Evolutionary conservation across 495 filamentous ascomycete genomes (phyloP).

Genomic region (Cercophora sp.): DNA sequence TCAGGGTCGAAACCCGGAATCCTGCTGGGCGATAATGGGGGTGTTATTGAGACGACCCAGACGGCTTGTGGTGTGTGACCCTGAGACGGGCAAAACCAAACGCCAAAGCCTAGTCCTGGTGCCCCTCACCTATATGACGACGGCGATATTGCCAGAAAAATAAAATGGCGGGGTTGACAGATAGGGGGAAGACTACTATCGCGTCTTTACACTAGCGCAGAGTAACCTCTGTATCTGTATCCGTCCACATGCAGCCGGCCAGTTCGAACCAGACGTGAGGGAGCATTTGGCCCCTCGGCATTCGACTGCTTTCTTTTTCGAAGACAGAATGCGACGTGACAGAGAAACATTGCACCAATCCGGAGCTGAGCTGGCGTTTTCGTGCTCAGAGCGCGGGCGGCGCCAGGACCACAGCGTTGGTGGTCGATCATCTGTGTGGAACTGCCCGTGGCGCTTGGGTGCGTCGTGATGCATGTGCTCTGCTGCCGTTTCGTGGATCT

Average conservation of each 20-base stretch:
- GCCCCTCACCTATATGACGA: slow-evolving; percentile 4
- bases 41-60: slow-evolving; percentile 8
- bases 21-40: slow-evolving; percentile 8
- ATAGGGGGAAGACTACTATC: neutral
- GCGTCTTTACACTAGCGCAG: too few relatives aligned
- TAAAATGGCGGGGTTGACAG: neutral
- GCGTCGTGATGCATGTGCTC: slow-evolving; percentile 3
- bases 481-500: slow-evolving; percentile 15
- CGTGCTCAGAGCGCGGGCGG: neutral
- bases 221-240: too few relatives aligned
- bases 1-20: neutral
- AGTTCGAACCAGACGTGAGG: too few relatives aligned
- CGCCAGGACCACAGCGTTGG: neutral
- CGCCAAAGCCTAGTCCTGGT: neutral
- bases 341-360: slow-evolving; percentile 16
- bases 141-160: slow-evolving; percentile 1
- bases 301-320: slow-evolving; percentile 1
- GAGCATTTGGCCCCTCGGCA: too few relatives aligned
- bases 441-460: neutral
- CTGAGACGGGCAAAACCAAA: neutral
- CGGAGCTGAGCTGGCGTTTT: slow-evolving; percentile 3
- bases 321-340: slow-evolving; percentile 11
- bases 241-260: too few relatives aligned
- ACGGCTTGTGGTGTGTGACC: neutral
- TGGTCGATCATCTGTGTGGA: slow-evolving; percentile 7